Conservation (phyloP, 1,284 basidiomycete species). For the Calocybe gambosa region DNA sequence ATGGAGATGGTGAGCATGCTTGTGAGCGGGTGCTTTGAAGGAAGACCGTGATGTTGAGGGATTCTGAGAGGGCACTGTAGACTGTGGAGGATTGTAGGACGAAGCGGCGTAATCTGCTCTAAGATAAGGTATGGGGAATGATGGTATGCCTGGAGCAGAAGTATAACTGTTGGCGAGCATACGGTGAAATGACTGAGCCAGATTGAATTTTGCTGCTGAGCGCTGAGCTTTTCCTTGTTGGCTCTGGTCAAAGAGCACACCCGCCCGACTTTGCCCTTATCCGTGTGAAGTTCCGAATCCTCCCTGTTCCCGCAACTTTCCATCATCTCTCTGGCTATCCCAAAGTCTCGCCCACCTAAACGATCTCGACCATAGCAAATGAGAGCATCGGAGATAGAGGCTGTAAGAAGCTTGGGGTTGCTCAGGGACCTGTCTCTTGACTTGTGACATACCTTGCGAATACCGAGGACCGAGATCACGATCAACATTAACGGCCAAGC, state of each 20-base stretch:
- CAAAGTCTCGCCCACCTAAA: background rate
- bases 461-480: conserved; percentile 1
- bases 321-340: background rate
- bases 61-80: conserved; percentile 12
- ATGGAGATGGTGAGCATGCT: conserved; percentile 67
- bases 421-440: conserved; percentile 7
- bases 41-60: conserved; percentile 18
- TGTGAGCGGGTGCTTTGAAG: conserved; percentile 60
- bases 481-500: background rate
- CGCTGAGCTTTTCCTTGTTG: background rate
- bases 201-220: conserved; percentile 4
- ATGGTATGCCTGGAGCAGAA: conserved; percentile 12
- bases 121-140: conserved; percentile 13
- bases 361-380: background rate
- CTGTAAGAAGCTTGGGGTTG: background rate
- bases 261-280: conserved; percentile 20
- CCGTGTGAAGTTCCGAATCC: conserved; percentile 20
- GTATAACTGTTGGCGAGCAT: conserved; percentile 15
- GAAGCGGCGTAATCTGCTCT: conserved; percentile 9
- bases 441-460: conserved; percentile 11
- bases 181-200: conserved; percentile 17
- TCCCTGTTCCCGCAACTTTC: conserved; percentile 15
- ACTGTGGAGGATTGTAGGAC: conserved; percentile 1
- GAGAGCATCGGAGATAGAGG: conserved; percentile 4
- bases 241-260: conserved; percentile 6